Evolutionary conservation across 257 asterid species (phyloP), one percentile per base, ranked within the genome.

Genomic region (Salvia miltiorrhiza): DNA sequence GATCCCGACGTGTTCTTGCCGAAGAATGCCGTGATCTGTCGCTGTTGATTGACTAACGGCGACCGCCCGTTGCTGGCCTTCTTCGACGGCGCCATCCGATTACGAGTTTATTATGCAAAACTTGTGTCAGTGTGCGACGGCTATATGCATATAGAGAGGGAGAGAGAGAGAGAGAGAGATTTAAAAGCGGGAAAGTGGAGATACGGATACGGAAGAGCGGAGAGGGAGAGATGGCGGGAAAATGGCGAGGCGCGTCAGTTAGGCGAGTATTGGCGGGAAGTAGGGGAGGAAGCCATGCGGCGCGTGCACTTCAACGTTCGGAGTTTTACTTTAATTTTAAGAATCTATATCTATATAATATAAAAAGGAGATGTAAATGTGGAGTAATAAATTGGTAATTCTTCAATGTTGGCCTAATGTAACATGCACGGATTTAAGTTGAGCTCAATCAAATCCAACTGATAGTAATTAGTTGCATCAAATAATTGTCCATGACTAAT

Each of bases 11-110:
- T 49, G 64, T 37, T 70, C 81, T 85, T 92, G 71, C 82, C n/a
- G 82, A 93, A 93, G 81, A 93, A 93, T 33, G 90, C 67, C 11
- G 99, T 93, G 69, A 93, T 93, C 69, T 88, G 95, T 24, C 89
- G 78, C 86, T 89, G 96, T 54, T 79, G 94, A 81, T 87, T 90
- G 56, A 93, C 96, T 43, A 87, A 70, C 19, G 99, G 96, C 21
- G 99, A 93, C 24, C 96, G 84, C 33, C 99, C 99, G 71, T 90
- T 93, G 82, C 83, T 88, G 40, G 84, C 1, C 37, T 82, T 85
- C 21, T 87, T 88, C 63, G 84, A 65, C 49, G 96, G 56, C 9
- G 79, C 78, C 89, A 84, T 82, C 35, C 26, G 52, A 52, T 23
- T 49, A 5, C 23, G 47, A 59, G 48, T 55, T 0, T 59, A 17